A percentile compares a stretch with the other conserved stretches of the same genome.
Evolutionary conservation across 2,329 filamentous ascomycete species (phyloP).

Genomic region (Fusarium sp.): DNA sequence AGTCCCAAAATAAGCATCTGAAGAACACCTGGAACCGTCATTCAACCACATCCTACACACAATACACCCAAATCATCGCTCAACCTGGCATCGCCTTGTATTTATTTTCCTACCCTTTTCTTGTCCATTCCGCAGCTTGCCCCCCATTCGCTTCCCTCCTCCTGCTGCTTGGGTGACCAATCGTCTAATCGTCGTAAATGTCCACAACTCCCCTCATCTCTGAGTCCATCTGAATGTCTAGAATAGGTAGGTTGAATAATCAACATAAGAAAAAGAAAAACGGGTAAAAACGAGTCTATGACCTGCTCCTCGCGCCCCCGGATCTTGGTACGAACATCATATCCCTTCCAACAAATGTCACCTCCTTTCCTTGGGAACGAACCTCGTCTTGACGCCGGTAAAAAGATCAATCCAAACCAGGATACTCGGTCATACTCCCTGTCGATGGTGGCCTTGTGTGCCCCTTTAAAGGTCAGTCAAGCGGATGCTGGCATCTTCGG

Average conservation of each 20-base stretch:
- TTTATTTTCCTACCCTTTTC: background rate
- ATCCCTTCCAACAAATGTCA: constrained; percentile 19
- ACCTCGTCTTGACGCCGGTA: constrained; percentile 31
- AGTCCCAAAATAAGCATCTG: background rate
- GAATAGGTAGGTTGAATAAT: constrained; percentile 21
- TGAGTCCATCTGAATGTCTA: constrained; percentile 39
- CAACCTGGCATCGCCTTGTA: background rate
- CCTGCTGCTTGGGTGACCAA: constrained; percentile 31
- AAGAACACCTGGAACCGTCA: background rate
- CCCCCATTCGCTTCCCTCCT: background rate
- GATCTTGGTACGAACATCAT: constrained; percentile 20
- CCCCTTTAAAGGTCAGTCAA: background rate
- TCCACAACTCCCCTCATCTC: constrained; percentile 27
- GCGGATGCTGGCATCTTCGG: background rate
- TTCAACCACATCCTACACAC: background rate
- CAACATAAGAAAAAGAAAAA: constrained; percentile 26
- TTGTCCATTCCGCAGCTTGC: background rate
- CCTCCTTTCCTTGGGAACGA: background rate
- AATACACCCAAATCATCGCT: background rate
- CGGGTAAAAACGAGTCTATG: constrained; percentile 27
- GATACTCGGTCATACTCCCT: constrained; percentile 20
- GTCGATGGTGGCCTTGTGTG: background rate
- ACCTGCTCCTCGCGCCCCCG: constrained; percentile 21
- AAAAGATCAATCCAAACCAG: constrained; percentile 29
- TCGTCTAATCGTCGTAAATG: constrained; percentile 40